Evolutionary conservation across 2,329 filamentous ascomycete species (phyloP), one percentile per base, ranked within the genome.

Genomic region (Xylariaceae sp.): DNA sequence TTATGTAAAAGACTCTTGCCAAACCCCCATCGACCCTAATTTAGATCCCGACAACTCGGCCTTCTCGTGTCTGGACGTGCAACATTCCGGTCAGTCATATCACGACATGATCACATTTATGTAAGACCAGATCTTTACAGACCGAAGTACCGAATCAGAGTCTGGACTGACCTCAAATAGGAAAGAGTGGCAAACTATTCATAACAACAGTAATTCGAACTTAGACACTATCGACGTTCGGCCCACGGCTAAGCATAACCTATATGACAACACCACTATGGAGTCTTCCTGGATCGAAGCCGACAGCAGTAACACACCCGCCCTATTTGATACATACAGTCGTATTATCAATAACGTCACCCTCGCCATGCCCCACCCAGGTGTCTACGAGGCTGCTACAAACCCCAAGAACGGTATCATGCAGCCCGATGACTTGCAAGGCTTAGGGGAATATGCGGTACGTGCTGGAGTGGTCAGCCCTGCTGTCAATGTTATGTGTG

Each of bases 321-420:
- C 65, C 3, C 64, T 70, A 0, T 83, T 73, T 3, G 56, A 68
- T 4, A 56, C 69, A 9, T 60, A 77, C 39, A 64, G 67, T 0
- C 71, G 85, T 19, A 71, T 85, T 29, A 67, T 91, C 53, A 87
- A 89, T 57, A 89, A 90, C 48, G 78, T 89, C 19, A 86, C 83
- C 0, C 71, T 90, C 50, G 85, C 85, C 0, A 83, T 90, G 74
- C 87, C 87, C 0, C 87, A 93, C 52, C 71, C 81, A 0, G 79
- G 67, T 33, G 72, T 93, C 0, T 79, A 85, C 26, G 63, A 69
- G 11, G 86, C 87, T 1, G 81, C 83, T 0, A 74, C 69, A 8
- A 69, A 83, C 49, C 63, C 70, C 0, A 59, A 64, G 8, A 91
- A 91, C 53, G 60, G 65, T 0, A 87, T 93, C 22, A 62, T 87